A percentile compares a stretch with the other conserved stretches of the same genome.
phyloP scores from a whole-genome alignment of 2,329 filamentous ascomycete species.

The Trichoderma cornu-damae region DNA sequence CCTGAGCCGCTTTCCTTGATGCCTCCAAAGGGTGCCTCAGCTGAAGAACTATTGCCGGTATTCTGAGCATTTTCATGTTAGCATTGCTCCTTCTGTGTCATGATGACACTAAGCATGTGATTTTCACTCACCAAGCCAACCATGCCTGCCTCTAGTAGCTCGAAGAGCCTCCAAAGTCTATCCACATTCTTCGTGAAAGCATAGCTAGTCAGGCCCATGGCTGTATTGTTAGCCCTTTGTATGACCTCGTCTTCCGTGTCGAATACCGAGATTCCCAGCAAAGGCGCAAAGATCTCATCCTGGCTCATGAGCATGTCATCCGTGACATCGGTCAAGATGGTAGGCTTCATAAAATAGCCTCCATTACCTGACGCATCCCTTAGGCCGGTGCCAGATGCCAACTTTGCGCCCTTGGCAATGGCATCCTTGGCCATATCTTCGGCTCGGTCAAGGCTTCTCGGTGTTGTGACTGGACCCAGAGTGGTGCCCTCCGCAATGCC shows the following conservation, averaged over 20 bases:
- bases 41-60: constrained; percentile 38
- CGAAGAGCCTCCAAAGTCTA: constrained; percentile 40
- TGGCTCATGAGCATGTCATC: constrained; percentile 60
- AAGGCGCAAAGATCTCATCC: constrained; percentile 69
- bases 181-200: constrained; percentile 55
- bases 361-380: constrained; percentile 41
- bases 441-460: constrained; percentile 32
- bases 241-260: constrained; percentile 66
- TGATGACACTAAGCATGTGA: not conserved
- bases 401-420: constrained; percentile 53
- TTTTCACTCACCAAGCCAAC: constrained; percentile 32
- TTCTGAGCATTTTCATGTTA: constrained; percentile 28
- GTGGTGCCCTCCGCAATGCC: constrained; percentile 42
- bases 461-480: constrained; percentile 35
- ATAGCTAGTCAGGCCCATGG: constrained; percentile 67
- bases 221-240: constrained; percentile 57
- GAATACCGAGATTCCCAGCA: constrained; percentile 64
- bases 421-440: constrained; percentile 55
- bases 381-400: constrained; percentile 50
- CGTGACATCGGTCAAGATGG: constrained; percentile 62
- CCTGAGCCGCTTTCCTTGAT: constrained; percentile 46
- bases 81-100: too few relatives aligned
- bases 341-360: constrained; percentile 63
- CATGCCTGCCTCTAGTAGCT: constrained; percentile 44
- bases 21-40: constrained; percentile 44